A percentile compares a stretch with the other conserved stretches of the same genome.
Evolutionary conservation across 257 asterid species (phyloP).

Genomic region (Solanum arcanum): DNA sequence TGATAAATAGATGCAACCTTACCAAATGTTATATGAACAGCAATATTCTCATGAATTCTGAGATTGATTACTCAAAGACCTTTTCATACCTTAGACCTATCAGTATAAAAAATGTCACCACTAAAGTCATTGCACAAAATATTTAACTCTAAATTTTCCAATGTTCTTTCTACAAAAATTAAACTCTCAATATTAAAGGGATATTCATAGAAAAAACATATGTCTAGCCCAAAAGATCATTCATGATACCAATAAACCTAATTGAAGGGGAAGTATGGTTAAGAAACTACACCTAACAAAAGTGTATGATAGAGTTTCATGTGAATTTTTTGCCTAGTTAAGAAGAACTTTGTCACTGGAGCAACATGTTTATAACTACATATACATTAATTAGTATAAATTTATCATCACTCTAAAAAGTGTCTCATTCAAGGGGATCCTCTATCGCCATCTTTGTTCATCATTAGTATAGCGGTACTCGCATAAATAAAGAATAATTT

Average conservation of each 20-base stretch:
- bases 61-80: neutral
- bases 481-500: neutral
- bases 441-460: neutral
- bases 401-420: neutral
- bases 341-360: neutral
- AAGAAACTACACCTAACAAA: neutral
- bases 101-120: neutral
- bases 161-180: neutral
- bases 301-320: neutral
- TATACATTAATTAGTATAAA: neutral
- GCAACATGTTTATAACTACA: too few species aligned
- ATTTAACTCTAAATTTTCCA: neutral
- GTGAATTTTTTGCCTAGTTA: neutral
- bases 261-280: neutral
- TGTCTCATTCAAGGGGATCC: neutral
- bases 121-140: neutral
- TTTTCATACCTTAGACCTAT: neutral
- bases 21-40: neutral
- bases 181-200: neutral
- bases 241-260: neutral
- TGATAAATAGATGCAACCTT: neutral
- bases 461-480: neutral
- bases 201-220: neutral
- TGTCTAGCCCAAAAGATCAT: neutral
- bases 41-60: neutral